Conservation (phyloP, 148 eudicot genomes). For the Heliosperma pusillum region DNA sequence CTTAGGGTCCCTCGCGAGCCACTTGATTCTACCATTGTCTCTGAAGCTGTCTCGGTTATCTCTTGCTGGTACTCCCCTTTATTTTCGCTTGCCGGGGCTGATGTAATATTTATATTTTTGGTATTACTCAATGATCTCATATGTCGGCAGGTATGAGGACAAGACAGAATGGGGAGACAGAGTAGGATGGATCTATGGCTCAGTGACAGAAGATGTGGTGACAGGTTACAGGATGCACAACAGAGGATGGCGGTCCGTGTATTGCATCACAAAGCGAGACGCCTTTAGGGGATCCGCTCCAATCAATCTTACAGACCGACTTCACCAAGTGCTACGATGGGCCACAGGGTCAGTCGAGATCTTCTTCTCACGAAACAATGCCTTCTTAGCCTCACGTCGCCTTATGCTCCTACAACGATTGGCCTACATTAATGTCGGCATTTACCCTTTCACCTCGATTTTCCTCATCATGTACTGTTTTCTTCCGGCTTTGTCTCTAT, state of each 20-base stretch:
- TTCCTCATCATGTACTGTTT: conserved; percentile 80
- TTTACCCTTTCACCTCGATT: conserved; percentile 81
- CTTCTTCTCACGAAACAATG: conserved; percentile 82
- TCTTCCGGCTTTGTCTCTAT: conserved; percentile 84
- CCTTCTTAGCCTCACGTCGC: conserved; percentile 44
- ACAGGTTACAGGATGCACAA: conserved; percentile 92
- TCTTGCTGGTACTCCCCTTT: conserved; percentile 67
- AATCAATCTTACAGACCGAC: conserved; percentile 74
- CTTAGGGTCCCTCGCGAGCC: conserved; percentile 65
- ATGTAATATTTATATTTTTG: not conserved
- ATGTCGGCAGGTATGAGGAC: conserved; percentile 63
- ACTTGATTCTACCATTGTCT: conserved; percentile 69
- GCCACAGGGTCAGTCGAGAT: conserved; percentile 91
- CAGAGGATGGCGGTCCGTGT: conserved; percentile 83
- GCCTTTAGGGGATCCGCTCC: conserved; percentile 90
- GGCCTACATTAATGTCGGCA: conserved; percentile 71
- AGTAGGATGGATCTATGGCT: conserved; percentile 92
- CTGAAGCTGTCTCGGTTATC: conserved; percentile 88
- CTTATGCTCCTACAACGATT: conserved; percentile 60
- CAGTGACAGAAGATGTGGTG: conserved; percentile 88
- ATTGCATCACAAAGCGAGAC: conserved; percentile 77
- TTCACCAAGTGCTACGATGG: conserved; percentile 91
- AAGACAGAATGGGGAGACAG: conserved; percentile 94
- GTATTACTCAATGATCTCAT: not conserved
- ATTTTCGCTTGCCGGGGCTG: not conserved